Evolutionary conservation across 257 asterid species (phyloP), one percentile per base, ranked within the genome.

Genomic region (Petunia secreta): DNA sequence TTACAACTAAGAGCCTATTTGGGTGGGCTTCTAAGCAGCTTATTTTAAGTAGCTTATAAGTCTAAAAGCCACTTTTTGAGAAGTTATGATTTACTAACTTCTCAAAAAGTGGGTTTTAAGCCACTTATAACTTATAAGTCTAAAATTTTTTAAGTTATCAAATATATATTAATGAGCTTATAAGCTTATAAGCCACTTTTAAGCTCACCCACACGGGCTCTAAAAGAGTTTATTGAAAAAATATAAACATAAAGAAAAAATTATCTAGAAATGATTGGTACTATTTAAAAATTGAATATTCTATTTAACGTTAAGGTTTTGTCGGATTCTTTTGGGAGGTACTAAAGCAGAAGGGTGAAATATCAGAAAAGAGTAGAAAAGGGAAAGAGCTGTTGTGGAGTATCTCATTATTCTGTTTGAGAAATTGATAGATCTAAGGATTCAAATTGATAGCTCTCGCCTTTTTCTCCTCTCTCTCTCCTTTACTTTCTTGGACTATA

Each of bases 391-490:
- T 16, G 57, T 68, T 44, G 54, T 67, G 57, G 25, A 25, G 25
- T 25, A 25, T 68, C 57, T 68, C 40, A 68, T 4, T 68, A 16
- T 68, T n/a, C 55, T 41, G 75, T 41, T 67, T 67, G 75, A 67
- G 6, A 68, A 16, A 68, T 68, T 68, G 40, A 68, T 69, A 69
- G 76, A 69, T 69, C 58, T 69, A 44, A 44, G 16, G 40, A 8
- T 68, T 68, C 75, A 44, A 68, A 43, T 1, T n/a, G 9, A 65
- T 40, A 64, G 48, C 40, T n/a, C 40, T 66, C 39, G 15, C n/a
- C 36, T 67, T 36, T 34, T 66, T 66, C 7, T 9, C 4, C 14
- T 60, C 39, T 34, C 25, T 25, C 25, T 60, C 14, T 34, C 8
- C 10, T 2, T 25, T 60, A 2, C 6, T 62, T 16, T 43, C n/a